Percentiles rank a stretch among this genome's conserved stretches.
Evolutionary conservation across 2,329 filamentous ascomycete species (phyloP).

Genomic region (Talaromyces sp.): DNA sequence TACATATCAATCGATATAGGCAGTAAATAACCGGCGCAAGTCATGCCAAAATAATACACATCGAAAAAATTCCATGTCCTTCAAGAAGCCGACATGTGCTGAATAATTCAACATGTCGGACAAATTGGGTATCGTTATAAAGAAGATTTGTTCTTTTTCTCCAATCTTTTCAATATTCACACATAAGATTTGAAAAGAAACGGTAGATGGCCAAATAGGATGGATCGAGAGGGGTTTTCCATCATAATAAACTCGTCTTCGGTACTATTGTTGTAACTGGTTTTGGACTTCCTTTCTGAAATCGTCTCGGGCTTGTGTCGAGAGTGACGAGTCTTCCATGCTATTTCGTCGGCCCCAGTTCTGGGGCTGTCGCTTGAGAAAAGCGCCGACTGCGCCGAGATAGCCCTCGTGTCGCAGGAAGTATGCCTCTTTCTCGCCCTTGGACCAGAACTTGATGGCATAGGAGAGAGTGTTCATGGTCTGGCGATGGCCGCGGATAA

Average conservation of each 20-base stretch:
- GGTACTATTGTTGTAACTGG: not conserved
- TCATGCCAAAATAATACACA: not conserved
- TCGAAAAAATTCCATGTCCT: not conserved
- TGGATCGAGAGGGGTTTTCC: not conserved
- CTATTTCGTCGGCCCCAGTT: slow-evolving; percentile 88
- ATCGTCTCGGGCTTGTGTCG: slow-evolving; percentile 12
- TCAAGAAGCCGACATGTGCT: not conserved
- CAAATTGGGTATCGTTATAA: not conserved
- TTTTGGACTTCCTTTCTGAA: not conserved
- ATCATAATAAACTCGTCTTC: not conserved
- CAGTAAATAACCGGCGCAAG: not conserved
- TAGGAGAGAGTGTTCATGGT: slow-evolving; percentile 98
- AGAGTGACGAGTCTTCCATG: slow-evolving; percentile 50
- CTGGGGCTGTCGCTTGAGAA: slow-evolving; percentile 80
- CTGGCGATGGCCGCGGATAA: slow-evolving; percentile 92
- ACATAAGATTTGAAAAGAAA: not conserved
- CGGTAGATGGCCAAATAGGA: not conserved
- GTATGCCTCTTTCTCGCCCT: slow-evolving; percentile 89
- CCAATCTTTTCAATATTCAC: not conserved
- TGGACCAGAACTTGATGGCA: slow-evolving; percentile 96
- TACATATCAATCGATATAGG: not conserved
- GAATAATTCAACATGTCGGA: not conserved
- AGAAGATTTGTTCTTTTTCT: not conserved
- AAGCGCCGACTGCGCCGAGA: slow-evolving; percentile 87
- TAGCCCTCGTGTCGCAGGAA: slow-evolving; percentile 96